A percentile compares a stretch with the other conserved stretches of the same genome.
phyloP scores from a whole-genome alignment of 805 yeast species.

The Ogataea pilisensis region DNA sequence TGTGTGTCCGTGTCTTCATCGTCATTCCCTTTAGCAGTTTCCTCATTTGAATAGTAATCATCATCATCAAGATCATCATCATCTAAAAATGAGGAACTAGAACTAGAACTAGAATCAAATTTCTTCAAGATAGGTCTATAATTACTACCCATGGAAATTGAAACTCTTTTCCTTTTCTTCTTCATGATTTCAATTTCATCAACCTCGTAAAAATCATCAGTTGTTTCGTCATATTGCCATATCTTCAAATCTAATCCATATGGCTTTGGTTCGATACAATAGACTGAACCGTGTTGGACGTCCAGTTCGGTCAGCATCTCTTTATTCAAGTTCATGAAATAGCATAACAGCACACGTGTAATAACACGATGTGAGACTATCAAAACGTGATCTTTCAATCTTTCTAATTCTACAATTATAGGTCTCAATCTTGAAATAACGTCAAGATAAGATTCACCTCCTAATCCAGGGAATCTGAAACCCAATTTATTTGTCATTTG shows the following conservation, averaged over 20 bases:
- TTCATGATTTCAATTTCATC: slow-evolving; percentile 35
- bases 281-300: slow-evolving; percentile 32
- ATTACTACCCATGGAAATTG: slow-evolving; percentile 21
- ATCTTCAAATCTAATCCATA: slow-evolving; percentile 35
- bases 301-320: slow-evolving; percentile 36
- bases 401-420: slow-evolving; percentile 33
- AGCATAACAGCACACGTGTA: slow-evolving; percentile 32
- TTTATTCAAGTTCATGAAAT: slow-evolving; percentile 34
- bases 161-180: slow-evolving; percentile 29
- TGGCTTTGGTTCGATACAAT: slow-evolving; percentile 37
- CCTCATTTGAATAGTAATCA: slow-evolving; percentile 4
- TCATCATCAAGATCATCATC: slow-evolving; percentile 15
- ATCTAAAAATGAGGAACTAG: slow-evolving; percentile 14
- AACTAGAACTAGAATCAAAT: slow-evolving; percentile 8
- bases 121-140: slow-evolving; percentile 20
- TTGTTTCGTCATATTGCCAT: slow-evolving; percentile 33
- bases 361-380: slow-evolving; percentile 34
- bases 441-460: slow-evolving; percentile 37
- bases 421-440: slow-evolving; percentile 33
- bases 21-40: not conserved
- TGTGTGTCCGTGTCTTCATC: not conserved
- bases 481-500: slow-evolving; percentile 29
- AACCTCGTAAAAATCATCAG: slow-evolving; percentile 35
- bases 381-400: slow-evolving; percentile 33
- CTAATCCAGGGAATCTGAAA: slow-evolving; percentile 34